Conservation (phyloP, 768 basidiomycete species). For the Boletus sensibilis region DNA sequence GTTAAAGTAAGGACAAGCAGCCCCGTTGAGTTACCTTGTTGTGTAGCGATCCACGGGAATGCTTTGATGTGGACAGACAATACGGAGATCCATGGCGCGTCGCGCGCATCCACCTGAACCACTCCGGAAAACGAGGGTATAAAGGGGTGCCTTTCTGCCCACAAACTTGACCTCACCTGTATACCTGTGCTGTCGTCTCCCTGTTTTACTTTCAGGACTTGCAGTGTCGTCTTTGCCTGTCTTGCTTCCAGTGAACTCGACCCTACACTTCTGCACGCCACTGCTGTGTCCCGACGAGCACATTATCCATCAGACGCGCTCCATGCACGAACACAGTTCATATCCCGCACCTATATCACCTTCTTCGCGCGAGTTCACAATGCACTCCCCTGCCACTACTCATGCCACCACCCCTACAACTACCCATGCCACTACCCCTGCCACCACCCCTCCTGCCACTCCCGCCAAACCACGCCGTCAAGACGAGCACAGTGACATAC, state of each 20-base stretch:
- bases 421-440: background rate
- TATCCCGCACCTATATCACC: background rate
- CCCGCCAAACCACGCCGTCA: background rate
- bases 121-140: background rate
- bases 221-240: background rate
- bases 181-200: background rate
- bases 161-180: background rate
- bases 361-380: background rate
- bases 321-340: background rate
- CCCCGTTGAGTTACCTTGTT: background rate
- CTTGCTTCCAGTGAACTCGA: background rate
- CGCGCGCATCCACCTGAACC: background rate
- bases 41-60: background rate
- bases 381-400: background rate
- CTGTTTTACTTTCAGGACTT: background rate
- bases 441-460: no score
- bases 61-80: background rate
- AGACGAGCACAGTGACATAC: background rate
- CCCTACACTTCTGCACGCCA: background rate
- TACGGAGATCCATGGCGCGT: background rate
- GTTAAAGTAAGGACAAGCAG: background rate
- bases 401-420: background rate
- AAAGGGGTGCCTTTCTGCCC: background rate
- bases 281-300: background rate
- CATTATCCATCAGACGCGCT: background rate